Conservation (phyloP, 805 yeast species). For the Starmerella bombicola region DNA sequence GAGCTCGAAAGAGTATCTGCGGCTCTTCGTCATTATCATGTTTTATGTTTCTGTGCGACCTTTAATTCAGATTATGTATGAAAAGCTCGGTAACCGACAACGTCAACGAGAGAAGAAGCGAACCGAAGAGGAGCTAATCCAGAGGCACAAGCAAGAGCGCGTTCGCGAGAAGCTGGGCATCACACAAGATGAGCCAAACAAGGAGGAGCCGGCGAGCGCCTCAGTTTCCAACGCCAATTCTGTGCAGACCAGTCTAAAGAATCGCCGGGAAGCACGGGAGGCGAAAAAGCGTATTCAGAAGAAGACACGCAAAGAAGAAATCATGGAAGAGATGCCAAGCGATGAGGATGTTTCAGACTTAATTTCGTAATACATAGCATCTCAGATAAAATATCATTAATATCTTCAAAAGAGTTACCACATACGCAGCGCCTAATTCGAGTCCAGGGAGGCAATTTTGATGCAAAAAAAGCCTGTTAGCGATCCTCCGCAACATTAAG, state of each 20-base stretch:
- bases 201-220: constrained; percentile 8
- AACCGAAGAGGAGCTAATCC: constrained; percentile 23
- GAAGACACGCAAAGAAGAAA: constrained; percentile 8
- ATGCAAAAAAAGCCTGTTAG: too few species aligned
- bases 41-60: constrained; percentile 27
- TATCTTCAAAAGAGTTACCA: too few species aligned
- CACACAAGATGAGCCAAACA: constrained; percentile 4
- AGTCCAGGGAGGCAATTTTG: too few species aligned
- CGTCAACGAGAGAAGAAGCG: constrained; percentile 20
- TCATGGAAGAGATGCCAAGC: constrained; percentile 24
- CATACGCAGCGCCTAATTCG: too few species aligned
- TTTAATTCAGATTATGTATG: constrained; percentile 23
- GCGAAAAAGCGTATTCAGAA: background rate
- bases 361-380: constrained; percentile 14
- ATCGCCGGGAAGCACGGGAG: background rate
- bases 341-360: constrained; percentile 29
- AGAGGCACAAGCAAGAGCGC: constrained; percentile 22
- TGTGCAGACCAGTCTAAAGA: background rate
- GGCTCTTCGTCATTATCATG: constrained; percentile 25
- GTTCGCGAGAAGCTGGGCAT: constrained; percentile 22
- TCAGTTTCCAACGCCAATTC: constrained; percentile 3
- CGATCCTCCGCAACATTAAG: too few species aligned
- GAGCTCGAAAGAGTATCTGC: constrained; percentile 25
- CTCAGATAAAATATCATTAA: too few species aligned
- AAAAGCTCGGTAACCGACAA: constrained; percentile 22